phyloP scores from a whole-genome alignment of 257 asterid species.

The Solanum corneliomulleri region DNA sequence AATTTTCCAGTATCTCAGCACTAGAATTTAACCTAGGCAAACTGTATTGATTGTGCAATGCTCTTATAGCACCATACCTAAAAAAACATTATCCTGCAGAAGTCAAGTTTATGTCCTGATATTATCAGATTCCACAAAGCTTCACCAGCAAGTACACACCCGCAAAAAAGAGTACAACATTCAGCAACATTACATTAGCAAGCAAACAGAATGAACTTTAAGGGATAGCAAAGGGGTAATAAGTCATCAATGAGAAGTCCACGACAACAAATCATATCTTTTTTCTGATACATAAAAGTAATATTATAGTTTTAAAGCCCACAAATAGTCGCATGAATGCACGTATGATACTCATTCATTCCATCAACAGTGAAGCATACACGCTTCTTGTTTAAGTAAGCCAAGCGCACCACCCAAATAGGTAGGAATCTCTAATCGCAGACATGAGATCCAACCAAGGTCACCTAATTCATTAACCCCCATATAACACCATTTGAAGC shows the following conservation, averaged over 20 bases:
- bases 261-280: not conserved
- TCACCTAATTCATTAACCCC: not conserved
- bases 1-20: slow-evolving; percentile 1
- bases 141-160: slow-evolving; percentile 9
- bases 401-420: not conserved
- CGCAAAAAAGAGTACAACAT: not conserved
- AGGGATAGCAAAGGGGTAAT: not conserved
- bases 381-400: not conserved
- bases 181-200: not conserved
- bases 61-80: slow-evolving; percentile 86
- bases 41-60: slow-evolving; percentile 70
- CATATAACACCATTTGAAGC: not conserved
- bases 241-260: not conserved
- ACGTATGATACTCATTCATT: not conserved
- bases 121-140: slow-evolving; percentile 21
- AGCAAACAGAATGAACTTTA: not conserved
- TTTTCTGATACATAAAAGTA: not conserved
- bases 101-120: slow-evolving; percentile 24
- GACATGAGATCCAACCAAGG: not conserved
- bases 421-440: not conserved
- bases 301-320: not conserved
- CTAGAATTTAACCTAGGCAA: slow-evolving; percentile 71
- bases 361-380: not conserved
- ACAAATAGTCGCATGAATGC: not conserved
- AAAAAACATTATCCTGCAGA: slow-evolving; percentile 97